These are phyloP conservation scores for Ceratonia siliqua DNA, from an alignment of 306 rosid species.

Conservation along the genomic window DNA sequence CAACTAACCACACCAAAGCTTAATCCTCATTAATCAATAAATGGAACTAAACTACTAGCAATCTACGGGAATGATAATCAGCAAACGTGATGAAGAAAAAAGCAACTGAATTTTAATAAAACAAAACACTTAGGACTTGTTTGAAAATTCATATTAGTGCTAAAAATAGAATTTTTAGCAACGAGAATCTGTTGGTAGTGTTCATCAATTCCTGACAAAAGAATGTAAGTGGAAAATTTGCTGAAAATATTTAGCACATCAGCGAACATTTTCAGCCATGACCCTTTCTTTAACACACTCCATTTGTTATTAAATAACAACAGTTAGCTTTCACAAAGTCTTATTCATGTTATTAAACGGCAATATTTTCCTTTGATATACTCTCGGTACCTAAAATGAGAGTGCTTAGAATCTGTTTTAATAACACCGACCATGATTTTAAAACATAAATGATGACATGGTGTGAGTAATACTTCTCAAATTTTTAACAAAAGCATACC, in stretches of 20 bases:
- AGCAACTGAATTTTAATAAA: background rate
- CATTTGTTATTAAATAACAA: too few species aligned
- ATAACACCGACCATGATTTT: background rate
- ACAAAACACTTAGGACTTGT: background rate
- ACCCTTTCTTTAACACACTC: too few species aligned
- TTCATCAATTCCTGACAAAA: too few species aligned
- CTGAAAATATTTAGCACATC: background rate
- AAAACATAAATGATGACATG: background rate
- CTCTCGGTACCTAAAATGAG: background rate
- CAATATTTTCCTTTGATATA: background rate
- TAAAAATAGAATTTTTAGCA: background rate
- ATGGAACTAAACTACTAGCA: too few species aligned
- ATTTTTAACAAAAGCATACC: slow-evolving; percentile 52
- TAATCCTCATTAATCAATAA: too few species aligned
- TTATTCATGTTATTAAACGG: background rate
- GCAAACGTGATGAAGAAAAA: too few species aligned
- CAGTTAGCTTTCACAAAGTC: background rate
- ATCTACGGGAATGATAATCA: too few species aligned
- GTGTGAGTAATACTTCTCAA: slow-evolving; percentile 5
- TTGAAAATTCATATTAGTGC: background rate
- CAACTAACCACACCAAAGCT: too few species aligned
- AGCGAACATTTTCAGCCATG: too few species aligned
- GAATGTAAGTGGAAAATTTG: background rate
- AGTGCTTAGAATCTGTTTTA: background rate
- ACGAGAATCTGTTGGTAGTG: too few species aligned